phyloP scores from a whole-genome alignment of 257 asterid species.

The Primulina eburnea region DNA sequence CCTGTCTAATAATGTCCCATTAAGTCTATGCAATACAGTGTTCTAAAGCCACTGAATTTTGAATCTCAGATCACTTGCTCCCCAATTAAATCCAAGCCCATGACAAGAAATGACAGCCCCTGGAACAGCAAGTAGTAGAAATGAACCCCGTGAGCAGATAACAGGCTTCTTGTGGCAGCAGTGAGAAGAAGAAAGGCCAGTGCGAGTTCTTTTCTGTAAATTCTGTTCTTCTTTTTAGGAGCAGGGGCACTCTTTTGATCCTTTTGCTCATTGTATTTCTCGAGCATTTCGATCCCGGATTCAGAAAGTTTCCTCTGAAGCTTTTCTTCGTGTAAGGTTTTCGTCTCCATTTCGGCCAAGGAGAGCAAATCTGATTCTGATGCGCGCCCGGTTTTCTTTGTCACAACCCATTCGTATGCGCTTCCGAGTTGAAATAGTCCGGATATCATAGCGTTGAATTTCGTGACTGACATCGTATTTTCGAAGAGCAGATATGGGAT shows the following conservation, averaged over 20 bases:
- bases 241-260: slow-evolving; percentile 21
- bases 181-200: slow-evolving; percentile 80
- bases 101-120: slow-evolving; percentile 70
- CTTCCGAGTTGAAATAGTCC: slow-evolving; percentile 89
- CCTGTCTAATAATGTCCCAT: slow-evolving; percentile 28
- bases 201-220: slow-evolving; percentile 70
- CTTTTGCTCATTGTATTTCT: slow-evolving; percentile 48
- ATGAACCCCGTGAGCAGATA: slow-evolving; percentile 88
- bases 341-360: slow-evolving; percentile 64
- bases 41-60: slow-evolving; percentile 18
- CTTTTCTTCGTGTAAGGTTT: slow-evolving; percentile 47
- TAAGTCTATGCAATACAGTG: slow-evolving; percentile 29
- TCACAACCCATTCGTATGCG: slow-evolving; percentile 93
- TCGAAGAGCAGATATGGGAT: slow-evolving; percentile 91
- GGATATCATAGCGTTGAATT: slow-evolving; percentile 89
- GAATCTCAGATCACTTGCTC: slow-evolving; percentile 66
- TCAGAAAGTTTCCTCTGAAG: slow-evolving; percentile 73
- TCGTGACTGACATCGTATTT: slow-evolving; percentile 96
- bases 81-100: slow-evolving; percentile 88
- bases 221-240: slow-evolving; percentile 51
- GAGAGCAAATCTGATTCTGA: slow-evolving; percentile 74
- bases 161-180: slow-evolving; percentile 75
- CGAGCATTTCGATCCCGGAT: slow-evolving; percentile 73
- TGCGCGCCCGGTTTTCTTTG: slow-evolving; percentile 82
- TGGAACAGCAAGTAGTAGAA: slow-evolving; percentile 89